Base-by-base conservation (phyloP, 2,329 filamentous ascomycete genomes). In the Talaromyces marneffei region DNA sequence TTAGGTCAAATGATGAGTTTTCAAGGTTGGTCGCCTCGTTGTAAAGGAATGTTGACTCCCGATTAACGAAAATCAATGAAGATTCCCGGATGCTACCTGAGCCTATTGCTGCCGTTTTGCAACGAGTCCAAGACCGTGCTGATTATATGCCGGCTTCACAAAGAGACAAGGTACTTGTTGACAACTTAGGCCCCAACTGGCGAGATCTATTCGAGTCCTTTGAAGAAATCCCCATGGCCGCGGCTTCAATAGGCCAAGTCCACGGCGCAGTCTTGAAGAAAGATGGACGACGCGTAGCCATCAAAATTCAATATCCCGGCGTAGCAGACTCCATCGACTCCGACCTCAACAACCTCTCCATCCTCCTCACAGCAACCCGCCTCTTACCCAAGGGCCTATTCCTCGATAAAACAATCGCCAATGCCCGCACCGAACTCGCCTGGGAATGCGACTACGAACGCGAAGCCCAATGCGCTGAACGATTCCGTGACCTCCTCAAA, bases 61-160 rank as follows among this genome's bases (percentile, higher is more conserved):
- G 4, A 29, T 33, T 55, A 9, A 55, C 23, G 14, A 20, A 16
- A 55, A 40, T 12, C 9, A n/a, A 7, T 7, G 20, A 62, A 82
- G 94, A 99, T 77, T 87, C 91, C 39, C 97, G 96, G 75, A 92
- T 97, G 86, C 84, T 99, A 9, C 94, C 94, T 0, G 85, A 84
- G 0, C 85, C 90, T 1, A 92, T 99, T 55, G 91, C 95, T 66
- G 85, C 93, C 69, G 91, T 99, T 1, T 79, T 99, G 12, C 92
- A 96, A 72, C 87, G 95, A 5, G 94, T 99, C 0, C 94, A 99
- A 73, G 94, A 99, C 73, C 88, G 91, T 61, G 94, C 94, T 40
- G 93, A 99, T 75, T 99, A 97, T 75, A 99, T 99, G 94, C 94
- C 94, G 0, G 84, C 91, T 2, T 96, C 87, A 73, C 94, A 99